A percentile compares a stretch with the other conserved stretches of the same genome.
These are phyloP conservation scores for Zasmidium cellare DNA, from an alignment of 2,329 filamentous ascomycete species.

Conservation along the genomic window DNA sequence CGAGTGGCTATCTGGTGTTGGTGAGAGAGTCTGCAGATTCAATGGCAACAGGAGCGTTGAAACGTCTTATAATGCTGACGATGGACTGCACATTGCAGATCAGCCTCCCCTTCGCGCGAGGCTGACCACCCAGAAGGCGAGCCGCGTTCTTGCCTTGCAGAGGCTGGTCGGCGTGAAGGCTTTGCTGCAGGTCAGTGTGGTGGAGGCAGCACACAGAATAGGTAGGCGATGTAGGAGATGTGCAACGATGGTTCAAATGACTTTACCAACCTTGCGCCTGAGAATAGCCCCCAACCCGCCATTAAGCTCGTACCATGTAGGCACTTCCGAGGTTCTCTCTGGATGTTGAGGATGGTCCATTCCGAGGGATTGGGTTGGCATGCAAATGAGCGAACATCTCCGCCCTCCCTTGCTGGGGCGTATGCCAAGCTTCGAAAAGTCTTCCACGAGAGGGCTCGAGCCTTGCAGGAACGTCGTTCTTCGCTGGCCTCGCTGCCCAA, in stretches of 20 bases:
- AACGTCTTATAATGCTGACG: constrained; percentile 25
- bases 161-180: constrained; percentile 21
- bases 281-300: constrained; percentile 17
- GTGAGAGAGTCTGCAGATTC: constrained; percentile 16
- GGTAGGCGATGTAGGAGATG: constrained; percentile 24
- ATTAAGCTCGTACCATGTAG: constrained; percentile 13
- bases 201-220: constrained; percentile 27
- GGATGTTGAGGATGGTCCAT: constrained; percentile 27
- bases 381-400: constrained; percentile 32
- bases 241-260: constrained; percentile 23
- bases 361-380: constrained; percentile 29
- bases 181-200: constrained; percentile 16
- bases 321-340: constrained; percentile 6
- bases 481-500: background rate
- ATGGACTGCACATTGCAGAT: constrained; percentile 13
- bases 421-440: constrained; percentile 5
- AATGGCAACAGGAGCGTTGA: constrained; percentile 8
- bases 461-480: constrained; percentile 24
- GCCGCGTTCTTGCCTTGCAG: constrained; percentile 31
- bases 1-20: constrained; percentile 8
- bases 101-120: constrained; percentile 12
- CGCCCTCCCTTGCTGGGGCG: constrained; percentile 29
- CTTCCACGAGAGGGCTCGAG: constrained; percentile 7
- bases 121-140: constrained; percentile 8
- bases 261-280: constrained; percentile 17